Evolutionary conservation across 2,329 filamentous ascomycete species (phyloP), one percentile per base, ranked within the genome.

Genomic region (Berkeleyomyces rouxiae): DNA sequence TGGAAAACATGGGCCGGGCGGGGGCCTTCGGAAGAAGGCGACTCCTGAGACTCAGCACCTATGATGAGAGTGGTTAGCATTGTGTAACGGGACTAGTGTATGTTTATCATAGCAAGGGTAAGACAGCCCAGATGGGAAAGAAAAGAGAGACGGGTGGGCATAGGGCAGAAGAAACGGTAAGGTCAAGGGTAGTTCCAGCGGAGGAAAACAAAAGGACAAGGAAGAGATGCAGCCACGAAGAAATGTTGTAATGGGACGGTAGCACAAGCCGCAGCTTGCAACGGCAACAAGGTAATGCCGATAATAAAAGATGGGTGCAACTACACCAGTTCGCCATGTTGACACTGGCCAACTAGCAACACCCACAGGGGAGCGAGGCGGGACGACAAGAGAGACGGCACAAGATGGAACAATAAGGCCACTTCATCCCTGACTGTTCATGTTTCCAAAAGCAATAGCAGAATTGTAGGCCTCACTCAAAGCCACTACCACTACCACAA

Each of bases 231-330:
- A 23, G 23, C 23, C 23, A 23, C 23, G 37, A 31, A 5, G 37
- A 57, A 16, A 16, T 42, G 40, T 55, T 39, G 13, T 23, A n/a
- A 42, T 36, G 58, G 49, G 37, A 49, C 10, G 33, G 63, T 62
- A 51, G 59, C 63, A 64, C 63, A 64, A 64, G 47, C 9, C 10
- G 44, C 61, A 36, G 44, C 47, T 59, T 33, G 23, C 49, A 47
- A 59, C 58, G 51, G 36, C 44, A 31, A 42, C 31, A 59, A 23
- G 42, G 31, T 36, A 49, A 58, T 43, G 42, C 58, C 53, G 33
- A 57, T 3, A 37, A 46, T 57, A 33, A 40, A 55, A 44, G 23
- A 44, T n/a, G 10, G 11, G 37, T 31, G 31, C 44, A 44, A 33
- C 47, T 53, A 37, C 31, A 47, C 37, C 37, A 16, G 37, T 37